Base-by-base conservation (phyloP, 2,329 filamentous ascomycete species). In the Trichoderma sp. region DNA sequence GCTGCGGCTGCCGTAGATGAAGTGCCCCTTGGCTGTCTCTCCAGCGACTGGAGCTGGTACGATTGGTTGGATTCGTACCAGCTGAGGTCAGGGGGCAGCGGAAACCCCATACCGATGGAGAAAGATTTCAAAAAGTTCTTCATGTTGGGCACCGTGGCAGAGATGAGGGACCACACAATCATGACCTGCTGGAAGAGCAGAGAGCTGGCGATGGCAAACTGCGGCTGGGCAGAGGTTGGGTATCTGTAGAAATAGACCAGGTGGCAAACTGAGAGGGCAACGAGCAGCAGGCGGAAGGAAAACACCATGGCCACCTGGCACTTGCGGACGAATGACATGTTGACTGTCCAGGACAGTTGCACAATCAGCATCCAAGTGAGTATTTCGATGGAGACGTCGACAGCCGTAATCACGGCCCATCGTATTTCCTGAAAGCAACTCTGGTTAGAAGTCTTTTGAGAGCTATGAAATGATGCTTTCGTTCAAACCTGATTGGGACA, bases 61-160 rank as follows among this genome's bases (percentile, higher is more conserved):
- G 43, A 21, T 34, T 63, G 24, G n/a, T 46, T 52, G 10, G 43
- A 26, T 11, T 21, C 28, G 16, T 34, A 32, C 16, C 30, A 28
- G 59, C 59, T 61, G 2, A 43, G 32, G 7, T 49, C 59, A 30
- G 32, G 49, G 11, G 59, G 39, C 3, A 46, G 43, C 2, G 59
- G 26, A 32, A 61, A 32, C 14, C 59, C 59, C 4, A 61, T 5
- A 5, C 59, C 59, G n/a, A 61, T 51, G 13, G 59, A 61, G 43
- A 61, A 61, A 0, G 59, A 61, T 49, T 61, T 61, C 4, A 61
- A 28, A 21, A 61, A 61, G 26, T 32, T 61, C 28, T 61, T 61
- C 59, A 61, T 61, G 28, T 61, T 61, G 13, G 59, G 59, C n/a
- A 61, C 59, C 0, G 59, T 61, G 18, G 59, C 39, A 24, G 59